These are phyloP conservation scores for Penicillium flavigenum DNA, from an alignment of 495 filamentous ascomycete species.

Conservation along the genomic window DNA sequence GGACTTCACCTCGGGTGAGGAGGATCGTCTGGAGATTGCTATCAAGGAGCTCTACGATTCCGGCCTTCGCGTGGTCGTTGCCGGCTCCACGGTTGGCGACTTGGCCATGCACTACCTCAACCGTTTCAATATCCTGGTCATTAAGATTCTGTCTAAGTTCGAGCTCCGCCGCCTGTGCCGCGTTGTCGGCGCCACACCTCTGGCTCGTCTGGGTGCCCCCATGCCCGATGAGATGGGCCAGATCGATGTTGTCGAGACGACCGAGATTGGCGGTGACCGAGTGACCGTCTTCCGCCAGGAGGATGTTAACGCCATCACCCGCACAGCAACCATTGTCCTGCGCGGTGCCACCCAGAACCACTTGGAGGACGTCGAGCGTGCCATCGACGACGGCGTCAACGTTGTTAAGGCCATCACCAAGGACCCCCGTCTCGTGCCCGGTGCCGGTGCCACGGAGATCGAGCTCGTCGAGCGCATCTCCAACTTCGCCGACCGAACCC, in stretches of 20 bases:
- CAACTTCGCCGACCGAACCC: conserved; percentile 84
- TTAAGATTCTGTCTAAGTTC: conserved; percentile 98
- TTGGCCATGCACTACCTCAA: conserved; percentile 97
- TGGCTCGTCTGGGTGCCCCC: conserved; percentile 91
- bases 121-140: conserved; percentile 89
- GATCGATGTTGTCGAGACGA: conserved; percentile 93
- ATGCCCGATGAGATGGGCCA: conserved; percentile 99
- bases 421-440: conserved; percentile 86
- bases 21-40: conserved; percentile 79
- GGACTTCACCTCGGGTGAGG: conserved; percentile 96
- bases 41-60: conserved; percentile 97
- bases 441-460: conserved; percentile 94
- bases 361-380: conserved; percentile 94
- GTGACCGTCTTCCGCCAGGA: conserved; percentile 99
- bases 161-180: conserved; percentile 91
- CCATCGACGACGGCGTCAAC: conserved; percentile 97
- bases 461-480: conserved; percentile 91
- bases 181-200: conserved; percentile 92
- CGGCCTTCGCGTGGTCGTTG: conserved; percentile 86
- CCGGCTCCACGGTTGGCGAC: conserved; percentile 89
- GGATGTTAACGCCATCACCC: conserved; percentile 81
- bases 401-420: conserved; percentile 98
- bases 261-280: conserved; percentile 97
- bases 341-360: conserved; percentile 97
- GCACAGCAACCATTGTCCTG: conserved; percentile 92